Evolutionary conservation across 2,329 filamentous ascomycete species (phyloP).

Genomic region (Cladosporium oxysporum): DNA sequence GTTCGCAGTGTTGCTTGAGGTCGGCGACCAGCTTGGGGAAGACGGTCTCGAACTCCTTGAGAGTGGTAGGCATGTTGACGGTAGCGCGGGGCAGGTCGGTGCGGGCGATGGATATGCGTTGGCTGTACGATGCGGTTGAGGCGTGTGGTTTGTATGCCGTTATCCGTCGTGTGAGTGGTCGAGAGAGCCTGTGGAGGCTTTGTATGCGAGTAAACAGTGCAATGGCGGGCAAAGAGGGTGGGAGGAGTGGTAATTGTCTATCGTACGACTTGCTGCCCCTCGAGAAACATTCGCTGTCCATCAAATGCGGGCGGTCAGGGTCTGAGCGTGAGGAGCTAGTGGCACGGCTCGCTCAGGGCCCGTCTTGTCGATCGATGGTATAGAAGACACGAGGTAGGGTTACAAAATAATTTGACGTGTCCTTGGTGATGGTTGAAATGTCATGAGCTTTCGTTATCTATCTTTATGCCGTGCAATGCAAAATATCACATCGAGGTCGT

Average conservation of each 20-base stretch:
- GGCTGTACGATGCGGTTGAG: neutral
- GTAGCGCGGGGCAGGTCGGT: slow-evolving; percentile 16
- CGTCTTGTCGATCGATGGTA: slow-evolving; percentile 6
- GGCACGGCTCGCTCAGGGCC: slow-evolving; percentile 16
- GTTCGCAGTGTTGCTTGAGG: slow-evolving; percentile 73
- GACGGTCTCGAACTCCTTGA: slow-evolving; percentile 84
- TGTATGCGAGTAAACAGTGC: neutral
- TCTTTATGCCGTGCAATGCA: neutral
- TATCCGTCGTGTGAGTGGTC: neutral
- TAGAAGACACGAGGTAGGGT: neutral
- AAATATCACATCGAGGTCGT: neutral
- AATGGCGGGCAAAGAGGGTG: slow-evolving; percentile 4
- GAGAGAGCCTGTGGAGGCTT: slow-evolving; percentile 12
- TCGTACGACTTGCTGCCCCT: slow-evolving; percentile 5
- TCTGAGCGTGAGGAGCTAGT: slow-evolving; percentile 2
- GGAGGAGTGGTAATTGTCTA: neutral
- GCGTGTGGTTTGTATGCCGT: neutral
- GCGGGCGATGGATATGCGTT: slow-evolving; percentile 6
- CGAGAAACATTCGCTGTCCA: slow-evolving; percentile 14
- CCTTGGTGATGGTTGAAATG: neutral
- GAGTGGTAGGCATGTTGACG: slow-evolving; percentile 66
- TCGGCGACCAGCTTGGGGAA: slow-evolving; percentile 85
- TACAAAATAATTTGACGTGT: neutral
- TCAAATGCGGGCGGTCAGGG: slow-evolving; percentile 5
- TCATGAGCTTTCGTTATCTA: slow-evolving; percentile 20